Evolutionary conservation across 1,284 basidiomycete genomes (phyloP), one percentile per base, ranked within the genome.

Genomic region (Boletus hoseneyae): DNA sequence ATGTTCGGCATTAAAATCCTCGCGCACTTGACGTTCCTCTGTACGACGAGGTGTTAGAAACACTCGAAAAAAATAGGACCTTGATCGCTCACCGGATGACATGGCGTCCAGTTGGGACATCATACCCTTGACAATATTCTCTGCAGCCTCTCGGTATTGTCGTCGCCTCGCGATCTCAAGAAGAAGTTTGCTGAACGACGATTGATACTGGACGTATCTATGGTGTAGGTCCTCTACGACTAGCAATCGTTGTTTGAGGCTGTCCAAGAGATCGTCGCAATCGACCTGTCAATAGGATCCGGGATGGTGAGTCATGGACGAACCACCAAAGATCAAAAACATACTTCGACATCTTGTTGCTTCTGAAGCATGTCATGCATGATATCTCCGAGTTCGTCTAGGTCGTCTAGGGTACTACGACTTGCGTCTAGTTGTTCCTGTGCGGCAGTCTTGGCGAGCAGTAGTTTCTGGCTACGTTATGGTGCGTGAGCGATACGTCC

Each of bases 331-430:
- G 6, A 33, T 12, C 12, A 39, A 38, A 16, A 50, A 51, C 63
- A 11, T 38, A 85, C 86, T 75, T 90, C 83, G 10, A 87, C 76
- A 12, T 68, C 65, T 50, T 83, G 76, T 62, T 90, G 87, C 16
- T 74, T 77, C 35, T 76, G 73, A 6, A 90, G 67, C 84, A 90
- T 89, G 45, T 85, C 82, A 0, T 73, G 70, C 82, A 91, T 88
- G 45, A 89, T 86, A 18, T 84, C 80, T 2, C 83, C 87, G 4
- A 91, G 73, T 57, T 85, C 82, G 40, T 90, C 86, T 13, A 91
- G 72, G 57, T 85, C 78, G 42, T 79, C 73, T n/a, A 90, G 65
- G 6, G 73, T 76, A 21, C 57, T 65, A 19, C 67, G 62, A 21
- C 84, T 75, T 35, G 73, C 70, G 8, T 75, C 70, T 6, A 87